A percentile compares a stretch with the other conserved stretches of the same genome.
phyloP scores from a whole-genome alignment of 1,284 basidiomycete genomes.

The Heterobasidion occidentale region DNA sequence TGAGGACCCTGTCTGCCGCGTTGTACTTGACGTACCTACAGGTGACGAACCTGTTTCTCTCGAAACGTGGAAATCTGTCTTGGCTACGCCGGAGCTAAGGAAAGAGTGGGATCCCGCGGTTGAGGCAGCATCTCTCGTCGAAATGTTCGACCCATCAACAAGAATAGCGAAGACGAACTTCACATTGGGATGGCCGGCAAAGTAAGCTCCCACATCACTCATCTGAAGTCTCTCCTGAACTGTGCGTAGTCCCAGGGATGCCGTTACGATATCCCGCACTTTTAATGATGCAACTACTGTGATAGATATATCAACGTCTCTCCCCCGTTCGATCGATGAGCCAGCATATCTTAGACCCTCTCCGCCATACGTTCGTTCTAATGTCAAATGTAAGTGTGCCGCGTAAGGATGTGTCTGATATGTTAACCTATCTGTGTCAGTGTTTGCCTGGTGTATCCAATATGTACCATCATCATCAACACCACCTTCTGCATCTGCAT shows the following conservation, averaged over 20 bases:
- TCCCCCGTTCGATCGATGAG: constrained; percentile 88
- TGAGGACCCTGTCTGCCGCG: constrained; percentile 76
- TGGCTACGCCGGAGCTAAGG: constrained; percentile 80
- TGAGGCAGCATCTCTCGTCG: constrained; percentile 76
- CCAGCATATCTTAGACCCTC: constrained; percentile 90
- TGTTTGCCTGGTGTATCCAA: constrained; percentile 94
- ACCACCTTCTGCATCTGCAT: constrained; percentile 30
- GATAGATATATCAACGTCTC: constrained; percentile 91
- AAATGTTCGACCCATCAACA: constrained; percentile 82
- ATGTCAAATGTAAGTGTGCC: constrained; percentile 61
- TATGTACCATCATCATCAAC: constrained; percentile 36
- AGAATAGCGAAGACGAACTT: constrained; percentile 87
- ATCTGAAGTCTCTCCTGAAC: constrained; percentile 2
- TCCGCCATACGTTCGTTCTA: constrained; percentile 91
- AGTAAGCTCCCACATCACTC: constrained; percentile 44
- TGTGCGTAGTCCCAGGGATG: constrained; percentile 70
- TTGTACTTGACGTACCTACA: constrained; percentile 71
- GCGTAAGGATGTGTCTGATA: constrained; percentile 4
- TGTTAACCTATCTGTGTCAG: constrained; percentile 28
- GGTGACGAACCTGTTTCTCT: constrained; percentile 58
- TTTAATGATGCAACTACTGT: constrained; percentile 78
- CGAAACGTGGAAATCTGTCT: constrained; percentile 76
- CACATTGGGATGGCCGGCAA: constrained; percentile 93
- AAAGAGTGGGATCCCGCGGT: constrained; percentile 93
- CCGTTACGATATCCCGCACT: constrained; percentile 87